Evolutionary conservation across 306 rosid genomes (phyloP).

Genomic region (Macrotyloma uniflorum): DNA sequence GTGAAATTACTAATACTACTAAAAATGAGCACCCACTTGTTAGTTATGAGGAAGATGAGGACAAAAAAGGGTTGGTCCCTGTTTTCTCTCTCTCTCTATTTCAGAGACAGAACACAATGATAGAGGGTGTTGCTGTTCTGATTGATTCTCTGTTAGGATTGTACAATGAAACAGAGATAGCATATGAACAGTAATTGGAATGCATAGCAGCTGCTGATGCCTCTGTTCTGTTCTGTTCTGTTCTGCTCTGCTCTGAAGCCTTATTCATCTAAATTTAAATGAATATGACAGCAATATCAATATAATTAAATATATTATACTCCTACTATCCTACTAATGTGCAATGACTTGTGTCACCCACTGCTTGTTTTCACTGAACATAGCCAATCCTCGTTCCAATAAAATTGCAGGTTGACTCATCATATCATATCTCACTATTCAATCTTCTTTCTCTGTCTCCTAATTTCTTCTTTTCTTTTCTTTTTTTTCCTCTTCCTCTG

Average conservation of each 20-base stretch:
- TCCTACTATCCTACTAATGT: neutral
- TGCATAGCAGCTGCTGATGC: too few species aligned
- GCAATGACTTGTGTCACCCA: slow-evolving; percentile 2
- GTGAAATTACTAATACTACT: neutral
- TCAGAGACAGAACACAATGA: neutral
- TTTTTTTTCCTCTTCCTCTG: neutral
- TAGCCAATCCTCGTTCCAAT: slow-evolving; percentile 18
- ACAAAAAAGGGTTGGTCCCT: slow-evolving; percentile 18
- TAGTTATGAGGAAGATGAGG: neutral
- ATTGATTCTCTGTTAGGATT: slow-evolving; percentile 19
- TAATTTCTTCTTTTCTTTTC: neutral
- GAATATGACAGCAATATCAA: too few species aligned
- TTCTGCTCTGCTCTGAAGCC: too few species aligned
- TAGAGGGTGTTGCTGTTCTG: neutral
- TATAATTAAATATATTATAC: neutral
- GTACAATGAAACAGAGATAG: slow-evolving; percentile 24
- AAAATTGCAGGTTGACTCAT: slow-evolving; percentile 18
- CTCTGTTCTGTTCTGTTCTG: too few species aligned
- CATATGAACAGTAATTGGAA: slow-evolving; percentile 11
- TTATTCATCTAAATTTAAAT: too few species aligned
- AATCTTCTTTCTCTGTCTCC: neutral
- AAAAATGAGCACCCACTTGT: neutral
- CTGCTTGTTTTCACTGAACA: neutral
- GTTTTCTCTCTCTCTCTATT: too few species aligned
- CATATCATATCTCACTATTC: neutral